Percentiles rank a stretch among this genome's conserved stretches.
These are phyloP conservation scores for Talaromyces wortmannii DNA, from an alignment of 495 filamentous ascomycete species.

Conservation along the genomic window DNA sequence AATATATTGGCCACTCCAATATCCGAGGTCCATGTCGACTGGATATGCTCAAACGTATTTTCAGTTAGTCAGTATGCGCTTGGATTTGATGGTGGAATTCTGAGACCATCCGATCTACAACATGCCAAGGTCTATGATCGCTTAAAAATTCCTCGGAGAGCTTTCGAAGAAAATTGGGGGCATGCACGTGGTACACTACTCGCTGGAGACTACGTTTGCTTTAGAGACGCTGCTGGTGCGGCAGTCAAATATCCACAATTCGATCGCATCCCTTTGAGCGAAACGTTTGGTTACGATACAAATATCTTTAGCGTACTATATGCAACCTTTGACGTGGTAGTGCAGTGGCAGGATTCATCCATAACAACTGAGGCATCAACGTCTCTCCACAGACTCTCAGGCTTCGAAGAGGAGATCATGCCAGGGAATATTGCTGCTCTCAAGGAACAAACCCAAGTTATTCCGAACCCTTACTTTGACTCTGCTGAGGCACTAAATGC, in stretches of 20 bases:
- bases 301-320: slow-evolving; percentile 45
- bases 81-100: not conserved
- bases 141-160: slow-evolving; percentile 9
- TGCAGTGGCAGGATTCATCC: slow-evolving; percentile 55
- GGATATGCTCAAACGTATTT: slow-evolving; percentile 41
- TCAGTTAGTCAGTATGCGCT: not conserved
- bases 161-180: slow-evolving; percentile 4
- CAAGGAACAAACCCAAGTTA: slow-evolving; percentile 26
- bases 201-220: slow-evolving; percentile 42
- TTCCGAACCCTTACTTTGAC: slow-evolving; percentile 1
- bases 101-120: slow-evolving; percentile 14
- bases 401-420: slow-evolving; percentile 48
- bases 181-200: slow-evolving; percentile 13
- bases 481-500: not conserved
- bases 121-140: slow-evolving; percentile 19
- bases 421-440: slow-evolving; percentile 52
- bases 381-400: slow-evolving; percentile 35
- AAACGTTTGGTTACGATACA: slow-evolving; percentile 49
- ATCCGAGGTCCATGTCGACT: slow-evolving; percentile 34
- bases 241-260: slow-evolving; percentile 39
- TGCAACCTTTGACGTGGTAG: slow-evolving; percentile 37
- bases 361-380: slow-evolving; percentile 34
- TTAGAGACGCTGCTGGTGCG: slow-evolving; percentile 41
- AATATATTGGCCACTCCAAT: slow-evolving; percentile 40
- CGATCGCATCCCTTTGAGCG: slow-evolving; percentile 34